A percentile compares a stretch with the other conserved stretches of the same genome.
These are phyloP conservation scores for Phytopythium delawarense DNA, from an alignment of 352 stramenopile species.

Conservation along the genomic window DNA sequence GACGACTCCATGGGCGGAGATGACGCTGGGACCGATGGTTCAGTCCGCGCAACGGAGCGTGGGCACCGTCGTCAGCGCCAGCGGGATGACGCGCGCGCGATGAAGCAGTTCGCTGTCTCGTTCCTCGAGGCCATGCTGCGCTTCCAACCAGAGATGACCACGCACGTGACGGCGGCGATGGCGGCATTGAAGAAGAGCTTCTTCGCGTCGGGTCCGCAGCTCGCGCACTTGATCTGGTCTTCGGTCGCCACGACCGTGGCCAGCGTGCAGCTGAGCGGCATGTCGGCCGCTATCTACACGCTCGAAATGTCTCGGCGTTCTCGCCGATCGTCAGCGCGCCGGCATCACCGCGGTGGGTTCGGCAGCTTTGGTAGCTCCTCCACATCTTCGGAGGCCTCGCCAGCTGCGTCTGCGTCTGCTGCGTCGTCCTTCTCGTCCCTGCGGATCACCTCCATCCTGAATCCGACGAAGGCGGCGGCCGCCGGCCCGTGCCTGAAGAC, in stretches of 20 bases:
- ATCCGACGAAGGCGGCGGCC: conserved; percentile 18
- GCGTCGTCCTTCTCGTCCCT: conserved; percentile 62
- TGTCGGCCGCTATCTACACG: conserved; percentile 64
- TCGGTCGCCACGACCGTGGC: conserved; percentile 57
- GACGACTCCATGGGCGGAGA: conserved; percentile 1
- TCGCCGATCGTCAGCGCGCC: neutral
- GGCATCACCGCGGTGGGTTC: conserved; percentile 2
- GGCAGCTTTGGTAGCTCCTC: conserved; percentile 10
- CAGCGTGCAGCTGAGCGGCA: conserved; percentile 62
- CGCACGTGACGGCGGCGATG: conserved; percentile 42
- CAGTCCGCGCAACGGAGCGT: neutral
- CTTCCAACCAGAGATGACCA: conserved; percentile 61
- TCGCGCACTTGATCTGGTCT: conserved; percentile 77
- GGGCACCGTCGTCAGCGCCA: conserved; percentile 3
- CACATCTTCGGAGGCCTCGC: conserved; percentile 6
- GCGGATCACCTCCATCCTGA: conserved; percentile 63
- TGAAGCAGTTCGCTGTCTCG: conserved; percentile 72
- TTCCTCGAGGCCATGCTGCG: conserved; percentile 62
- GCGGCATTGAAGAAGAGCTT: conserved; percentile 65
- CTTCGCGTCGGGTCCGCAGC: conserved; percentile 58
- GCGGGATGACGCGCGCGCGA: conserved; percentile 51
- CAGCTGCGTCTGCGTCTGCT: conserved; percentile 10
- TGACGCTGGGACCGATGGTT: neutral
- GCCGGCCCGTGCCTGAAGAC: conserved; percentile 45
- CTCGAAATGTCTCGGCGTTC: conserved; percentile 19